Percentiles rank a stretch among this genome's conserved stretches.
These are phyloP conservation scores for Picochlorum sp. DNA, from an alignment of 139 green algal species.

Conservation along the genomic window DNA sequence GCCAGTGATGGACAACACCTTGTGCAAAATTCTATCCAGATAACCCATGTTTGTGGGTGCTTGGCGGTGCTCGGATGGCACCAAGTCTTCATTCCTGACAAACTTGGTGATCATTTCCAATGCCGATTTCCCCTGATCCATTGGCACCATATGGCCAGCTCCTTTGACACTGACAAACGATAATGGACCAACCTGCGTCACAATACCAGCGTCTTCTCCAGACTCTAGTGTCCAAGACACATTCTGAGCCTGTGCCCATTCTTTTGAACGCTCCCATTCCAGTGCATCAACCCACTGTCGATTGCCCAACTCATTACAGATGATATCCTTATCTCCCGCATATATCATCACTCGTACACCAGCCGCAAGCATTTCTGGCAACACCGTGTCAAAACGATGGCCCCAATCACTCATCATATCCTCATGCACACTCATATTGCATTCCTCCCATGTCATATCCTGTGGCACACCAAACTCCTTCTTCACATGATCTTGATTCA, in stretches of 20 bases:
- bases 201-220: slow-evolving; percentile 43
- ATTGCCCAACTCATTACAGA: slow-evolving; percentile 67
- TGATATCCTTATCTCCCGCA: slow-evolving; percentile 64
- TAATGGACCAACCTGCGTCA: slow-evolving; percentile 43
- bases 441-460: slow-evolving; percentile 52
- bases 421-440: slow-evolving; percentile 54
- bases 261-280: slow-evolving; percentile 23
- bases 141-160: slow-evolving; percentile 58
- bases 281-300: slow-evolving; percentile 55
- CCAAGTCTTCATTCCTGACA: slow-evolving; percentile 29
- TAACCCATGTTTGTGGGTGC: not conserved
- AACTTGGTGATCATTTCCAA: slow-evolving; percentile 68
- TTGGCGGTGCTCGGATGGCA: not conserved
- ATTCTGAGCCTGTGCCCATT: slow-evolving; percentile 5
- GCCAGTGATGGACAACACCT: too few species aligned
- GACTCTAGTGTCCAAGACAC: slow-evolving; percentile 34
- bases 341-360: slow-evolving; percentile 75
- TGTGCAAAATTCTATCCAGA: too few species aligned
- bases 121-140: slow-evolving; percentile 58
- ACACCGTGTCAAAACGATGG: slow-evolving; percentile 37
- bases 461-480: slow-evolving; percentile 51
- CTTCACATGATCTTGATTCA: slow-evolving; percentile 47
- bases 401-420: slow-evolving; percentile 45
- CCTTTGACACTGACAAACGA: slow-evolving; percentile 60
- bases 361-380: slow-evolving; percentile 61